These are phyloP conservation scores for Aspergillus diversus DNA, from an alignment of 495 filamentous ascomycete genomes.

Conservation along the genomic window DNA sequence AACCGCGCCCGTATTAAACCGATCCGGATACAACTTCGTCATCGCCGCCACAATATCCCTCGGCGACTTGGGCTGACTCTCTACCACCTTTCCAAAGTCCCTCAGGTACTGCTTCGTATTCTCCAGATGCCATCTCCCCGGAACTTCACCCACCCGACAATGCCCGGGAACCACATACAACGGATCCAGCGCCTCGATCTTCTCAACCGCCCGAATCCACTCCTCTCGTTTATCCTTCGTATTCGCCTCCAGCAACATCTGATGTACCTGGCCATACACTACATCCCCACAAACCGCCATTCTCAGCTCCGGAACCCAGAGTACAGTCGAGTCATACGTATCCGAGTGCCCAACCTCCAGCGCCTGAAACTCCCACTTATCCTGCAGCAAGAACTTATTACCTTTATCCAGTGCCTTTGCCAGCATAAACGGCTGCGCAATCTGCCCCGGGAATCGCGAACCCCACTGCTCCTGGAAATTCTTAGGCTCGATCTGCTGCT, in stretches of 20 bases:
- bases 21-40: no score
- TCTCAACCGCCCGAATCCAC: slow-evolving; percentile 39
- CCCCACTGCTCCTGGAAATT: slow-evolving; percentile 22
- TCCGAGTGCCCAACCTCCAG: slow-evolving; percentile 21
- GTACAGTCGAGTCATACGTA: slow-evolving; percentile 34
- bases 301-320: slow-evolving; percentile 33
- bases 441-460: slow-evolving; percentile 26
- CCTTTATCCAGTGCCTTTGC: neutral
- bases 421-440: neutral
- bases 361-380: neutral
- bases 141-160: no score
- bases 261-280: slow-evolving; percentile 41
- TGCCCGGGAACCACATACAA: no score
- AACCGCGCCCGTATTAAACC: no score
- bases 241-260: slow-evolving; percentile 37
- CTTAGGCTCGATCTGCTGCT: slow-evolving; percentile 24
- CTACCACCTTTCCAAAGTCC: no score
- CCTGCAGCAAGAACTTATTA: neutral
- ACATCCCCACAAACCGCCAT: slow-evolving; percentile 38
- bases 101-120: no score
- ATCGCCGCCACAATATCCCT: no score
- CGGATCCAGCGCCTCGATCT: slow-evolving; percentile 33
- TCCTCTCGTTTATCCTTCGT: slow-evolving; percentile 29
- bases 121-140: no score
- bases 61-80: no score